Percentiles rank a stretch among this genome's conserved stretches.
Evolutionary conservation across 2,329 filamentous ascomycete species (phyloP).

Genomic region (Lizonia empirigonia): DNA sequence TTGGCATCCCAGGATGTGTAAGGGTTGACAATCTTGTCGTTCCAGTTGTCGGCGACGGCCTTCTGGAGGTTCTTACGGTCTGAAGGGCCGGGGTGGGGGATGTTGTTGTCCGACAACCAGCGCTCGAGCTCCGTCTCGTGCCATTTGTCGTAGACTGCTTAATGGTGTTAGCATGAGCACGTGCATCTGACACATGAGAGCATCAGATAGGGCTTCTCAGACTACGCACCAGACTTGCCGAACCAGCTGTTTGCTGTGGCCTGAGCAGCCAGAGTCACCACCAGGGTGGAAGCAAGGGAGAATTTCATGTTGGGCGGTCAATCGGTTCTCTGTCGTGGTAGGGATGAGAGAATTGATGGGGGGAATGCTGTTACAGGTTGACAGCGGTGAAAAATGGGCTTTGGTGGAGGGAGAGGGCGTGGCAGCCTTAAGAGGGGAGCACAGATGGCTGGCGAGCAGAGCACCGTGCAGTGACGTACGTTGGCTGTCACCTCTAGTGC

Average conservation of each 20-base stretch:
- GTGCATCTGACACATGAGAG: not conserved
- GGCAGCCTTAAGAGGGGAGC: slow-evolving; percentile 34
- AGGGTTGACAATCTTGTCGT: slow-evolving; percentile 72
- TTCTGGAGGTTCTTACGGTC: slow-evolving; percentile 95
- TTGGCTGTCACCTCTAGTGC: slow-evolving; percentile 16
- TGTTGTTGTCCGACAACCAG: slow-evolving; percentile 90
- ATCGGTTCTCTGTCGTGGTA: slow-evolving; percentile 20
- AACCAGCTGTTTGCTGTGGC: slow-evolving; percentile 83
- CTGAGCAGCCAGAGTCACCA: slow-evolving; percentile 74
- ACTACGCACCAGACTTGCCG: slow-evolving; percentile 74
- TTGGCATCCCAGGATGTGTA: slow-evolving; percentile 78
- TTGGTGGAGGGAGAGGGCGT: slow-evolving; percentile 14
- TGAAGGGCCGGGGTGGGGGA: slow-evolving; percentile 86
- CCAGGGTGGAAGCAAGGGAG: slow-evolving; percentile 68
- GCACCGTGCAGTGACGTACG: slow-evolving; percentile 37
- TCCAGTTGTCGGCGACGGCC: slow-evolving; percentile 89
- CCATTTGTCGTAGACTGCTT: slow-evolving; percentile 94
- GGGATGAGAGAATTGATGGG: slow-evolving; percentile 28
- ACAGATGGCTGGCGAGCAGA: slow-evolving; percentile 26
- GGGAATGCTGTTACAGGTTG: slow-evolving; percentile 16
- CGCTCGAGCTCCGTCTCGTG: slow-evolving; percentile 96
- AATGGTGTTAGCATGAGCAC: slow-evolving; percentile 28
- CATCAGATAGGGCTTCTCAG: slow-evolving; percentile 23
- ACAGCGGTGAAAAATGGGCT: slow-evolving; percentile 14
- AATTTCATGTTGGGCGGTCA: slow-evolving; percentile 71